These are phyloP conservation scores for Penicillium argentinense DNA, from an alignment of 495 filamentous ascomycete species.

Conservation along the genomic window DNA sequence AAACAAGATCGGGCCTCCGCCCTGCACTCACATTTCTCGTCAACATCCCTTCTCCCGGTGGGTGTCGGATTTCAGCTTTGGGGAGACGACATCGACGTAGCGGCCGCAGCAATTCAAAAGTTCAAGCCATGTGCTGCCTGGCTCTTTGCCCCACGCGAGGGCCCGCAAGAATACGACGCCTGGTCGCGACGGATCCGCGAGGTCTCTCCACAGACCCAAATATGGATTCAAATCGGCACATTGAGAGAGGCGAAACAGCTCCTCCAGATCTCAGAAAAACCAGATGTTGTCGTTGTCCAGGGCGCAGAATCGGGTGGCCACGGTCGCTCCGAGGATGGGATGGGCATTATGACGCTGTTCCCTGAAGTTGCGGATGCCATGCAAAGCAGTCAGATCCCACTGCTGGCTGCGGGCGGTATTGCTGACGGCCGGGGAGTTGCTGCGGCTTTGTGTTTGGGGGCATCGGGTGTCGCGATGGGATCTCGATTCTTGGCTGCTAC, in stretches of 20 bases:
- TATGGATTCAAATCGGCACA: conserved; percentile 71
- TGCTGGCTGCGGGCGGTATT: conserved; percentile 75
- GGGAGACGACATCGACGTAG: conserved; percentile 47
- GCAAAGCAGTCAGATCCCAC: conserved; percentile 42
- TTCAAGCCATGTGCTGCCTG: conserved; percentile 65
- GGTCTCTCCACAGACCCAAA: conserved; percentile 46
- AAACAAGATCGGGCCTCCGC: conserved; percentile 7
- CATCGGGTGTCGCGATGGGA: conserved; percentile 66
- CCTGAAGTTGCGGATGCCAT: conserved; percentile 61
- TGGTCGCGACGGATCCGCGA: conserved; percentile 56
- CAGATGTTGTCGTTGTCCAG: conserved; percentile 72
- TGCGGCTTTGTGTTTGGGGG: conserved; percentile 66
- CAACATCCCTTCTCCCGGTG: conserved; percentile 47
- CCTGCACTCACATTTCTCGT: conserved; percentile 12
- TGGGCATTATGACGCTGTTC: conserved; percentile 57
- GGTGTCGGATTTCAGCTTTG: conserved; percentile 65
- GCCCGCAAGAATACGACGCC: conserved; percentile 44
- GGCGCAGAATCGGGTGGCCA: conserved; percentile 76
- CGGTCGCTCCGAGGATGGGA: conserved; percentile 54
- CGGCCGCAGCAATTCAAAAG: conserved; percentile 40
- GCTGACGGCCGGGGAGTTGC: conserved; percentile 64
- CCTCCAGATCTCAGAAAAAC: conserved; percentile 31
- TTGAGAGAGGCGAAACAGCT: conserved; percentile 53
- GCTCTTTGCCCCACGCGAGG: conserved; percentile 62
- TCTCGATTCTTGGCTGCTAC: conserved; percentile 67